Evolutionary conservation across 495 filamentous ascomycete genomes (phyloP), one percentile per base, ranked within the genome.

Genomic region (Penicillium herquei): DNA sequence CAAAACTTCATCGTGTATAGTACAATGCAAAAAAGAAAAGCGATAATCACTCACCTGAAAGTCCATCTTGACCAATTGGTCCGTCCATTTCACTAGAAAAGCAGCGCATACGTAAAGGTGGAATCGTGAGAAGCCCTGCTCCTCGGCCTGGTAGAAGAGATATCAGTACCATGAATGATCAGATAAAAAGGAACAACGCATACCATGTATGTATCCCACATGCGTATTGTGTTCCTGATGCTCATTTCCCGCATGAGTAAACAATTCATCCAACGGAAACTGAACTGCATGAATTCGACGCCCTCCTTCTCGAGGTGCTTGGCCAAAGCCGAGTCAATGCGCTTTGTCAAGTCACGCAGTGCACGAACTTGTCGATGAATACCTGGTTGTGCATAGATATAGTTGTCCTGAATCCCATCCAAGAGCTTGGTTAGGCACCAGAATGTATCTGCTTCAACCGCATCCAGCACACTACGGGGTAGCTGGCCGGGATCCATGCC

Each of bases 151-250:
- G 31, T 3, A 59, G 35, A 37, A 59, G 35, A 39, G 14, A 8
- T 26, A 42, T 75, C 39, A 75, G 64, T 49, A 61, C 43, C 39
- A 26, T 14, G 14, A 14, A 57, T 39, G 32, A 17, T 6, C n/a
- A 35, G 41, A 26, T 18, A 40, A 7, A 34, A 42, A 35, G 17
- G 12, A 12, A 56, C 10, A 16, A 18, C 26, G 5, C 84, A 62
- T 74, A 96, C 92, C 79, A 98, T 84, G 72, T 98, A 98, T 10
- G 94, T 98, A 75, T 98, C 94, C 94, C 94, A 98, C 94, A 98
- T 98, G 57, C 94, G 79, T 60, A 98, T 96, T 1, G 90, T 96
- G 63, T 96, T 97, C 70, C 85, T 89, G 39, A 98, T 91, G 69
- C 87, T 96, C 56, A 98, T 88, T 72, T 98, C 94, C 56, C 94